Percentiles rank a stretch among this genome's conserved stretches.
Evolutionary conservation across 2,329 filamentous ascomycete species (phyloP).

Genomic region (Aspergillus amoenus): DNA sequence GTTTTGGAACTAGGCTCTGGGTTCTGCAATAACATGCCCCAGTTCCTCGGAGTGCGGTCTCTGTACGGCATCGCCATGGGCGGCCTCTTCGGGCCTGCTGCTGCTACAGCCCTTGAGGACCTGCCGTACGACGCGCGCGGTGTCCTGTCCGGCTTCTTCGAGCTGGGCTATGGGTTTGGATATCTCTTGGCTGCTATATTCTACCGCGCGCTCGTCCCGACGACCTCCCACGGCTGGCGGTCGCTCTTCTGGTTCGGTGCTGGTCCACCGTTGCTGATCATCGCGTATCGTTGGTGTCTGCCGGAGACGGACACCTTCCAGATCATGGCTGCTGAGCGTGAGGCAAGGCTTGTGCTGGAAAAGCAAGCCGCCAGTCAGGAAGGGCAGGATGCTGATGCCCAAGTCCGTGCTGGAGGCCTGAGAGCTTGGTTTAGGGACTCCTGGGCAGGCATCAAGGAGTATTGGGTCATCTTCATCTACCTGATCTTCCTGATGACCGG

Average conservation of each 20-base stretch:
- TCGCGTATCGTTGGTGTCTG: neutral
- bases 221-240: slow-evolving; percentile 58
- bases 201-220: slow-evolving; percentile 44
- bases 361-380: neutral
- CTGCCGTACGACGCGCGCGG: slow-evolving; percentile 67
- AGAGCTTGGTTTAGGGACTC: neutral
- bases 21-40: slow-evolving; percentile 67
- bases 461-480: neutral
- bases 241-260: slow-evolving; percentile 69
- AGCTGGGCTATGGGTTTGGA: slow-evolving; percentile 78
- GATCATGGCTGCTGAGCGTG: neutral
- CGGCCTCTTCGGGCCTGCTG: slow-evolving; percentile 74
- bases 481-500: neutral
- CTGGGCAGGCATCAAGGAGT: neutral
- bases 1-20: slow-evolving; percentile 77
- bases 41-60: slow-evolving; percentile 71
- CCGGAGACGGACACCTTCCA: neutral
- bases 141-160: slow-evolving; percentile 76
- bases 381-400: neutral
- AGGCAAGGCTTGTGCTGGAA: neutral
- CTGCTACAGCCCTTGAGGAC: slow-evolving; percentile 75
- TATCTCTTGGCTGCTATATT: slow-evolving; percentile 72
- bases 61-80: slow-evolving; percentile 79
- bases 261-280: slow-evolving; percentile 23
- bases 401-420: neutral